phyloP scores from a whole-genome alignment of 2,329 filamentous ascomycete genomes.

The Penicillium sp. region DNA sequence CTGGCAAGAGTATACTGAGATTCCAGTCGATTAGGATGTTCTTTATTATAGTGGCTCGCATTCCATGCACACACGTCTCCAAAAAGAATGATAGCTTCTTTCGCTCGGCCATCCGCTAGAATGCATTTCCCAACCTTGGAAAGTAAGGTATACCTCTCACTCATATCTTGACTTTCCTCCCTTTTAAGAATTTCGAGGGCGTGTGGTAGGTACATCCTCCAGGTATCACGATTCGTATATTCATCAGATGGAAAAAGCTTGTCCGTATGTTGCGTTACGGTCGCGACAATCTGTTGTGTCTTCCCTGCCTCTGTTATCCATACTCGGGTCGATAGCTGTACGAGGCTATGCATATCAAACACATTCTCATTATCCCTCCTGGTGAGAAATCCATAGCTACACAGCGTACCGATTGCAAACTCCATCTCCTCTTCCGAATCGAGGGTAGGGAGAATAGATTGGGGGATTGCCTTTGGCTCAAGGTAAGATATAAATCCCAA shows the following conservation, averaged over 20 bases:
- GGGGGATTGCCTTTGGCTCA: constrained; percentile 4
- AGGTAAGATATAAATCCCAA: constrained; percentile 1
- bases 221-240: background rate
- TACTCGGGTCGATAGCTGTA: background rate
- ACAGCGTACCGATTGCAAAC: background rate
- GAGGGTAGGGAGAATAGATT: constrained; percentile 30
- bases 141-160: background rate
- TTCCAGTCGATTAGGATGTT: background rate
- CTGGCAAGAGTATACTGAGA: background rate
- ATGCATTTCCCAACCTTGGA: background rate
- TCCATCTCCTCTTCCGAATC: constrained; percentile 2
- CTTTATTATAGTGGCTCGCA: background rate
- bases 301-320: background rate
- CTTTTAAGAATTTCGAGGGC: background rate
- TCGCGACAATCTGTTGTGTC: background rate
- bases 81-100: background rate
- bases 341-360: background rate
- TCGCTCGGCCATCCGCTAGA: background rate
- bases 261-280: background rate
- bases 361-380: background rate
- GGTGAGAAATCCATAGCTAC: constrained; percentile 1
- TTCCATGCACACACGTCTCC: background rate
- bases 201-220: constrained; percentile 1
- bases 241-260: background rate
- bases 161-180: background rate